phyloP scores from a whole-genome alignment of 345 rosid species.

The Noccaea caerulescens region DNA sequence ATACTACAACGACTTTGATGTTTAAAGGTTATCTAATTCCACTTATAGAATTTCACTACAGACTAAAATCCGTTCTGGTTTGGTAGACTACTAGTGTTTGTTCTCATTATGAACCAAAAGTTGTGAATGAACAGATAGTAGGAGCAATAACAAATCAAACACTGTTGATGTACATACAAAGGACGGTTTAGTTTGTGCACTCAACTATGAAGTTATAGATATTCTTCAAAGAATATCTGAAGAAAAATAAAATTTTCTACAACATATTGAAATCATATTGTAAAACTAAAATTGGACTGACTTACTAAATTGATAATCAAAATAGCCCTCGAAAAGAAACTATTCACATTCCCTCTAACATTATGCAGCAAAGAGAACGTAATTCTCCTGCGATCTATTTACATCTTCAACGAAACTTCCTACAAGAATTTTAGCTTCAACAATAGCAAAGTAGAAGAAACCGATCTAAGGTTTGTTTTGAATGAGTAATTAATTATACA shows the following conservation, averaged over 20 bases:
- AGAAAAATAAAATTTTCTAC: too few species aligned
- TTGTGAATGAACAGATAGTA: too few species aligned
- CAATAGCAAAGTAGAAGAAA: constrained; percentile 31
- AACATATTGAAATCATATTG: constrained; percentile 12
- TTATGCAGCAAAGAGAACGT: constrained; percentile 23
- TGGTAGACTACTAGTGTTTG: too few species aligned
- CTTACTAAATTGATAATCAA: constrained; percentile 19
- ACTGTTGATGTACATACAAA: not conserved
- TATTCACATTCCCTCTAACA: constrained; percentile 19
- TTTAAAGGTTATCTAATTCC: too few species aligned
- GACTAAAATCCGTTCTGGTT: too few species aligned
- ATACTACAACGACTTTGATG: constrained; percentile 84
- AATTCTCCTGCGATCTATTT: constrained; percentile 33
- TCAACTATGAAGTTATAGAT: too few species aligned
- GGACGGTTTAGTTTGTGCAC: not conserved
- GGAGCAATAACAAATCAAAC: too few species aligned
- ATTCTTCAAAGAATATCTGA: too few species aligned
- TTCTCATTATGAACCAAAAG: too few species aligned
- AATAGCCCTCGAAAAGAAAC: constrained; percentile 1
- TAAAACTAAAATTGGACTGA: not conserved
- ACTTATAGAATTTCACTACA: too few species aligned
- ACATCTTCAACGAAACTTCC: constrained; percentile 40
- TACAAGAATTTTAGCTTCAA: constrained; percentile 34
- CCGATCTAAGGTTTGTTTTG: constrained; percentile 19
- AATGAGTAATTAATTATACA: constrained; percentile 34